Evolutionary conservation across 2,329 filamentous ascomycete species (phyloP), one percentile per base, ranked within the genome.

Genomic region (Phialemonium atrogriseum): DNA sequence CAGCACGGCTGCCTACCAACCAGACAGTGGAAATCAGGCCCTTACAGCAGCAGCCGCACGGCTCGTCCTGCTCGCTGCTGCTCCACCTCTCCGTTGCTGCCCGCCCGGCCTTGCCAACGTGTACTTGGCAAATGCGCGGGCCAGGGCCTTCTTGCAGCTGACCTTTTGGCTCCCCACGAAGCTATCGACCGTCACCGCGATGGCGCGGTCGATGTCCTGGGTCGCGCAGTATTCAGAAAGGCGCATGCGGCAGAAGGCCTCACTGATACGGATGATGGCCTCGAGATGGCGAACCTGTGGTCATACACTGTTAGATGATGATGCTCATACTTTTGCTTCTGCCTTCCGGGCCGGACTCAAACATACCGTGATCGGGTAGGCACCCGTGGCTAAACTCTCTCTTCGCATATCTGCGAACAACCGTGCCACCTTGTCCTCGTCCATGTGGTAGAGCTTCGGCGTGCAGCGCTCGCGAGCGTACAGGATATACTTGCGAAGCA

Each of bases 81-180:
- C n/a, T n/a, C n/a, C 40, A 5, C 48, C 50, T 12, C 28, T 15
- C 21, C 28, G 22, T 15, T 24, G 28, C 10, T 22, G 13, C 34
- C 52, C 48, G 6, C 64, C 63, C 0, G 70, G 68, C 40, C 70
- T 57, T 7, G 63, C 65, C 30, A 78, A 56, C 2, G 80, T 84
- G 54, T 96, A 98, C 66, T 98, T 98, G 49, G 91, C 87, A 64
- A 98, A 98, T 5, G 91, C 86, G 37, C 91, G 73, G 0, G 87
- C 84, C 26, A 98, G 71, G 11, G 91, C 87, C 68, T 94, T 95
- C 73, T 96, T 98, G 63, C 85, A 91, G 63, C 85, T 94, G 49
- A 96, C 77, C 66, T 98, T 98, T 57, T 98, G 91, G 48, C 84
- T 93, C 39, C 84, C 85, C 25, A 98, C 85, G 51, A 98, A 98